phyloP scores from a whole-genome alignment of 2,329 filamentous ascomycete species.

The Trichophyton schoenleinii region DNA sequence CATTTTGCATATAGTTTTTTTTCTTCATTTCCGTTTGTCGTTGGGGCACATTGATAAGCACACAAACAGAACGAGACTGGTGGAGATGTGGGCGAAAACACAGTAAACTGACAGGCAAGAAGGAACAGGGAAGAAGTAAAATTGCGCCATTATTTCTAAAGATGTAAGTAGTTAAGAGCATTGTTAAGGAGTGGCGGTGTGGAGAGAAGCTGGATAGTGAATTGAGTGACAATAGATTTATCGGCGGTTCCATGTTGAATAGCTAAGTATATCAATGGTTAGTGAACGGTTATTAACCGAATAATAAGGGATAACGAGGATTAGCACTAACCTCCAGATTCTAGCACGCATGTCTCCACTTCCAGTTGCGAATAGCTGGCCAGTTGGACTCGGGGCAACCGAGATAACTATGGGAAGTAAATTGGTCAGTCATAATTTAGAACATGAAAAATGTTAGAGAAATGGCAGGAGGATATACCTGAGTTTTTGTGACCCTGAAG shows the following conservation, averaged over 20 bases:
- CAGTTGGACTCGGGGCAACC: slow-evolving; percentile 81
- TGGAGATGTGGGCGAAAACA: neutral
- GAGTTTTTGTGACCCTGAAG: slow-evolving; percentile 98
- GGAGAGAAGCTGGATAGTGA: neutral
- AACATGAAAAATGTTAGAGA: neutral
- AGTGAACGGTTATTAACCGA: neutral
- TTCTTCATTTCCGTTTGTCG: neutral
- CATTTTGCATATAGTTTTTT: neutral
- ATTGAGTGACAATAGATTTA: neutral
- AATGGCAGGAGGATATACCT: slow-evolving; percentile 29
- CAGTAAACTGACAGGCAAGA: neutral
- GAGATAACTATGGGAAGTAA: slow-evolving; percentile 61
- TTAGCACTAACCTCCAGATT: slow-evolving; percentile 65
- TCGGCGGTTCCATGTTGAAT: slow-evolving; percentile 1
- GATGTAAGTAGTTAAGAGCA: neutral
- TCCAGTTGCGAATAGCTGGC: slow-evolving; percentile 83
- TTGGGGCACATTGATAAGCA: neutral
- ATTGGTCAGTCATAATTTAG: neutral
- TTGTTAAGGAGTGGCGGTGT: neutral
- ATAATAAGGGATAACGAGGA: neutral
- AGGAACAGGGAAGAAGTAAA: neutral
- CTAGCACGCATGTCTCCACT: slow-evolving; percentile 95
- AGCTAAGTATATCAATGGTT: neutral
- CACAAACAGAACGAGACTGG: neutral
- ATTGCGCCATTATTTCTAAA: slow-evolving; percentile 1